Evolutionary conservation across 2,329 filamentous ascomycete species (phyloP).

Genomic region (Neurospora crassa): DNA sequence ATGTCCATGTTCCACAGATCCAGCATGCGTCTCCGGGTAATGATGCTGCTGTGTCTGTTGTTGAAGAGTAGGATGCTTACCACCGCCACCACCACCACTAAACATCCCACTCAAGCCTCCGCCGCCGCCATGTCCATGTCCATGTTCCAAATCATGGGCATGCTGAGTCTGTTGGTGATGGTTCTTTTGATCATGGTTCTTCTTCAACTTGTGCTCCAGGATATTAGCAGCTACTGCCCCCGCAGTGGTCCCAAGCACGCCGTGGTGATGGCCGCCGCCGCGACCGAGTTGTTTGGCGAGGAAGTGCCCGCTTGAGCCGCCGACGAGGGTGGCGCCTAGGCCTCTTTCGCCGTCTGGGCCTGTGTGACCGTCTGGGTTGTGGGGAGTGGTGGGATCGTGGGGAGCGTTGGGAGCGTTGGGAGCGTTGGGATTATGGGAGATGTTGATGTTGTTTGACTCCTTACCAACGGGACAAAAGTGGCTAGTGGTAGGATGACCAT

Average conservation of each 20-base stretch:
- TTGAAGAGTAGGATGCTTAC: background rate
- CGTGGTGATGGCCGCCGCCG: background rate
- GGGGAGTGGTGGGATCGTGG: background rate
- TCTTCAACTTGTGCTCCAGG: background rate
- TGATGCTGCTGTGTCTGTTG: background rate
- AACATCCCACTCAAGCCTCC: background rate
- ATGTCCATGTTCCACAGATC: background rate
- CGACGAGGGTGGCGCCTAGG: background rate
- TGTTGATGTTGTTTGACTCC: background rate
- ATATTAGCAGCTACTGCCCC: background rate
- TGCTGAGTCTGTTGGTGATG: background rate
- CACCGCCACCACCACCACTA: background rate
- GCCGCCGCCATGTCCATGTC: background rate
- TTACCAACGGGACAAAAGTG: background rate
- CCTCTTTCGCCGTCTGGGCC: background rate
- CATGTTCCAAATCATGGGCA: background rate
- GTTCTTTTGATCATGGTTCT: background rate
- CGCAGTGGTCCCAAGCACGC: background rate
- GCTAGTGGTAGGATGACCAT: background rate
- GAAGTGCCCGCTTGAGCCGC: background rate
- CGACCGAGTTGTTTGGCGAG: background rate
- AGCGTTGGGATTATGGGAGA: background rate
- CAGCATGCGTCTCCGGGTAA: background rate
- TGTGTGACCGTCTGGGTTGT: background rate
- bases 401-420: background rate